Evolutionary conservation across 2,329 filamentous ascomycete genomes (phyloP), one percentile per base, ranked within the genome.

Genomic region (Scytalidium sp.): DNA sequence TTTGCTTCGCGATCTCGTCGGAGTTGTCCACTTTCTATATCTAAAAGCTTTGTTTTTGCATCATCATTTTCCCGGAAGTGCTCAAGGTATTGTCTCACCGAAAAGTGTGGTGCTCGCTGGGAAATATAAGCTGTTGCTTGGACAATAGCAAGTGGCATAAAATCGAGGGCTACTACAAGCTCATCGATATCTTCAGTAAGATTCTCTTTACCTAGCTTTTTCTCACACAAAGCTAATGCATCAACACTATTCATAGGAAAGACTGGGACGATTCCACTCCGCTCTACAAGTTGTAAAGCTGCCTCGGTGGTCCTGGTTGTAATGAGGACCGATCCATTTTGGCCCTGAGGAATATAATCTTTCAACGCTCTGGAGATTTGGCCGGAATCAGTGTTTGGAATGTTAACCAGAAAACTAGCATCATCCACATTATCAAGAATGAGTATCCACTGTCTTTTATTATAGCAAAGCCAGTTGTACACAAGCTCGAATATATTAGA

Each of bases 381-480:
- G 19, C 15, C 51, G n/a, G n/a, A n/a, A n/a, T n/a, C 52, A 19
- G 39, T 49, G 22, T 2, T 41, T 29, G 1, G 29, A 46, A 3
- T 13, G 20, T 50, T 27, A 27, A 46, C 22, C 40, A 59, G 32
- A 13, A 57, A 50, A 19, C 47, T 47, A 10, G 19, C 2, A 50
- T 68, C 55, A 45, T 69, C 65, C 32, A 60, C 64, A 41, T 62
- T 68, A 27, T 71, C 67, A 7, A 71, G 54, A 22, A 70, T 47
- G n/a, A 69, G 52, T 2, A 63, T 13, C 68, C 66, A 71, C 27
- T 3, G 2, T 13, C 48, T 49, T 1, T 52, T 51, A 6, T 54
- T 41, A 17, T 46, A 45, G 3, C 48, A 27, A 3, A 63, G 41
- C 57, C 56, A 64, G 50, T 60, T 47, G 1, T 52, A 43, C 7